Base-by-base conservation (phyloP, 2,329 filamentous ascomycete species). In the Fusarium sp. region DNA sequence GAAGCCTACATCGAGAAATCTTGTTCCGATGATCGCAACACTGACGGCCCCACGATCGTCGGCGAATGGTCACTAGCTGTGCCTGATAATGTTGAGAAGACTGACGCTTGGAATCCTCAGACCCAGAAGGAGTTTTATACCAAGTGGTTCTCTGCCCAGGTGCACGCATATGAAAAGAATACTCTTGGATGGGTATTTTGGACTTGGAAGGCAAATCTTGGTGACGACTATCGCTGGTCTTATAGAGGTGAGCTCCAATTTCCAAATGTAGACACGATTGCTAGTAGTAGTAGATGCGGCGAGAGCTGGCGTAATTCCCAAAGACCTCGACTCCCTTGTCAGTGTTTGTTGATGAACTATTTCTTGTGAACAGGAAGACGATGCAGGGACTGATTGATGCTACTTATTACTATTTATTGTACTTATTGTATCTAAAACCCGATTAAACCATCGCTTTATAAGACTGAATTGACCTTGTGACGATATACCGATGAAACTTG, bases 41-140 rank as follows among this genome's bases (percentile, higher is more conserved):
- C 80, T 20, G 83, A 86, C 72, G 75, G 75, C 11, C 63, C 68
- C 8, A 85, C 85, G 38, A 84, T 91, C 30, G 84, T 91, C 8
- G 89, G 89, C 41, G 90, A 92, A 78, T 91, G 88, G 85, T 86
- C 85, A 59, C 75, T 91, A 26, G 83, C 83, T 59, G 84, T 88
- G 6, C 84, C 87, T 6, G 84, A 87, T 70, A 72, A 84, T 48
- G 83, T 88, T 17, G 81, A 90, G 77, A 80, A 79, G 74, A 84
- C 77, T 10, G 67, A 79, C 17, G 85, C 80, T 15, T 78, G 77
- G 77, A 75, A 60, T 26, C 63, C 76, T 24, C 63, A 68, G 39
- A 53, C 45, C 20, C 68, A 78, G 7, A 72, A 76, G 58, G 74
- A 69, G 50, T 78, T 78, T 51, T 78, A 78, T 44, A 60, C 64